Evolutionary conservation across 257 asterid genomes (phyloP).

Genomic region (Solanum pimpinellifolium): DNA sequence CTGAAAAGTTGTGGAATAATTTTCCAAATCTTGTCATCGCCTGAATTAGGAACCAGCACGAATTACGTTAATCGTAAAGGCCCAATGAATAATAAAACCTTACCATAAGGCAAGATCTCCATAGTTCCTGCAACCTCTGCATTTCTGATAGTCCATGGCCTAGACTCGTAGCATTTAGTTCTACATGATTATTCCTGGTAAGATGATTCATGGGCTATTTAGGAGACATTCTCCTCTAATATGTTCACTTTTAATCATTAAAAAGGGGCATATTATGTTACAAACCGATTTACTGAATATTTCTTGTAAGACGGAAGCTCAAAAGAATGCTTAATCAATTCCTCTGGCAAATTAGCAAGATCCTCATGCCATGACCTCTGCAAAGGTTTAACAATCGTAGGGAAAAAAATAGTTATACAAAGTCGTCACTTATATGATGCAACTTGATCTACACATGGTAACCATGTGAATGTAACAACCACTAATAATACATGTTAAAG

Average conservation of each 20-base stretch:
- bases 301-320: constrained; percentile 44
- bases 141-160: constrained; percentile 39
- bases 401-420: not conserved
- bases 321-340: constrained; percentile 29
- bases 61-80: not conserved
- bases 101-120: constrained; percentile 73
- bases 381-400: constrained; percentile 5
- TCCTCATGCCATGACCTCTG: constrained; percentile 35
- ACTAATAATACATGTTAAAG: not conserved
- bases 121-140: constrained; percentile 41
- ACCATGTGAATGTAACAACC: not conserved
- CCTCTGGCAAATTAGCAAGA: constrained; percentile 26
- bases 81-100: constrained; percentile 3
- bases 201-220: constrained; percentile 6
- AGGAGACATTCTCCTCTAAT: constrained; percentile 6
- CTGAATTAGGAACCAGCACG: not conserved
- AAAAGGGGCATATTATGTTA: not conserved
- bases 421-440: not conserved
- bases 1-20: not conserved
- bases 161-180: constrained; percentile 18
- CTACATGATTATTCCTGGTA: constrained; percentile 27
- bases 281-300: constrained; percentile 15
- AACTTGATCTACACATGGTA: not conserved
- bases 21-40: not conserved
- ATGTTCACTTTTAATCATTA: not conserved